Base-by-base conservation (phyloP, 345 rosid species). In the Brassica incana region DNA sequence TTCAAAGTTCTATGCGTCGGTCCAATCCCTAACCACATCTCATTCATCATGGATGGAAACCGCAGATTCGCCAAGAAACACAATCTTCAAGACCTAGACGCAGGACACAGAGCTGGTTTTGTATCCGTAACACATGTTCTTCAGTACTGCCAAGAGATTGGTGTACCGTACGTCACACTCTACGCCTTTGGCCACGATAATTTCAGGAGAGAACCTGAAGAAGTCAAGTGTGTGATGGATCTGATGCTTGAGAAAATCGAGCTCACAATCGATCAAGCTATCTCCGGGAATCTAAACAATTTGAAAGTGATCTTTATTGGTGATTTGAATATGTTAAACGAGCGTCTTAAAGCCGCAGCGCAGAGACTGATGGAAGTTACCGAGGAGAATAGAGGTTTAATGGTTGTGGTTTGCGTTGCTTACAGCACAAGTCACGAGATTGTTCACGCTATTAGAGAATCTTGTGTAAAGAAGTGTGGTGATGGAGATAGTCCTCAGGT, bases 171-270 rank as follows among this genome's bases (percentile, higher is more conserved):
- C 69, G 83, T 88, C 9, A 83, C 94, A 8, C 67, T 90, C 69
- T 90, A 88, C 66, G 96, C 97, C 14, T 92, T 90, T 80, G 91
- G 92, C 82, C 78, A 87, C 9, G 96, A 94, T 56, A 94, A 94
- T 76, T 94, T 94, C 80, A 88, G 80, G 75, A 85, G 98, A 77
- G 70, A 27, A 18, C 96, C 91, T 1, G 87, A 83, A 45, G 94
- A 89, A 79, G 97, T 94, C 59, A 86, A 87, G 59, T 76, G 71
- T 43, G 35, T 94, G 50, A 91, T 94, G 97, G 86, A 93, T 72
- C 54, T 76, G 2, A 72, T 77, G 77, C 65, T 72, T 0, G 80
- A 71, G 72, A 81, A 76, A 81, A 69, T 77, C 18, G 81, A 77
- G 61, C 18, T 71, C 25, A 43, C 62, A 0, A 54, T 71, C 5